phyloP scores from a whole-genome alignment of 169 alveolate species.

The Eimeria nieschulzi region DNA sequence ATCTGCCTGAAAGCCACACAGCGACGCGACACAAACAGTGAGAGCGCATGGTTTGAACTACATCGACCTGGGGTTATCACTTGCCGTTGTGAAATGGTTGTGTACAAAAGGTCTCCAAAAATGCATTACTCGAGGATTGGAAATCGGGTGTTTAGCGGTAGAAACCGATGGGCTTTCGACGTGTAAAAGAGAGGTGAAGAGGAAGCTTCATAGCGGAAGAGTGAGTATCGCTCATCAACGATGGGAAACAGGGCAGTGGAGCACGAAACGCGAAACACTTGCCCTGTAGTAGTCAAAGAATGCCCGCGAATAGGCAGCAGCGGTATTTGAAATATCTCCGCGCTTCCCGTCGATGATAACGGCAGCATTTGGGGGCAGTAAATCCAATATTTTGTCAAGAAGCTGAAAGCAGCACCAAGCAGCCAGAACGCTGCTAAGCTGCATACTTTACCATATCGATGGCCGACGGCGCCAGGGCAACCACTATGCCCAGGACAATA shows the following conservation, averaged over 20 bases:
- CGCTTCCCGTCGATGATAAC: slow-evolving; percentile 79
- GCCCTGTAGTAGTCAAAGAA: slow-evolving; percentile 59
- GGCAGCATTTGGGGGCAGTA: slow-evolving; percentile 73
- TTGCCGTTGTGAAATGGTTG: not conserved
- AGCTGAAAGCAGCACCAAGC: not conserved
- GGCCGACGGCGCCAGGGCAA: too few relatives aligned
- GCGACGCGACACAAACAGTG: not conserved
- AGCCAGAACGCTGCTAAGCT: too few relatives aligned
- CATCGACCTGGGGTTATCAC: not conserved
- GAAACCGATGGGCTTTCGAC: not conserved
- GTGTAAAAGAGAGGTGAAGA: not conserved
- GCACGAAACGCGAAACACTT: not conserved
- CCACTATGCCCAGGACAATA: too few relatives aligned
- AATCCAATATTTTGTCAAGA: not conserved
- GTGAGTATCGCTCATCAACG: not conserved
- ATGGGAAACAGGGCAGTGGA: not conserved
- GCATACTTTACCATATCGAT: too few relatives aligned
- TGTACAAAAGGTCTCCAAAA: too few relatives aligned
- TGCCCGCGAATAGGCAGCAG: slow-evolving; percentile 72
- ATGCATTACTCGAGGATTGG: too few relatives aligned
- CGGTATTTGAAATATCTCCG: slow-evolving; percentile 80
- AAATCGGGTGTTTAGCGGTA: too few relatives aligned
- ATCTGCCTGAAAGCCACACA: slow-evolving; percentile 41
- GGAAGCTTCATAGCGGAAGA: not conserved
- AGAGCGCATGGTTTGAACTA: not conserved